Conservation (phyloP, 179 eudicot species). For the Beta corolliflora region DNA sequence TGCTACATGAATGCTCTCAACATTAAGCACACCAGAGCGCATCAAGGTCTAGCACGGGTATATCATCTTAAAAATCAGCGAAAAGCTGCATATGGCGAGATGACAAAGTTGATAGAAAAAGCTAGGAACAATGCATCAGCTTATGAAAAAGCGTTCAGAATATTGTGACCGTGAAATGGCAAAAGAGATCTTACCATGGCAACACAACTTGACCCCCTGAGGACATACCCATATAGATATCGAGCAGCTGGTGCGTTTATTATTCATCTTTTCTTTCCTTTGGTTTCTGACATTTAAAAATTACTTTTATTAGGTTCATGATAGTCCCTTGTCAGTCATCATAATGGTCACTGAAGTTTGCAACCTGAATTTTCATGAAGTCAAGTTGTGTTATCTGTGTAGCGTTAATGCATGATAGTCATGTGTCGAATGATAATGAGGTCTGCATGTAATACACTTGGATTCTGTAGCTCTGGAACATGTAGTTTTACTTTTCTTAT, state of each 20-base stretch:
- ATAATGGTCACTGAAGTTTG: background rate
- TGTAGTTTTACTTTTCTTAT: too few relatives aligned
- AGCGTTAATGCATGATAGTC: background rate
- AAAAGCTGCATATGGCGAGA: constrained; percentile 83
- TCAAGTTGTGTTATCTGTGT: background rate
- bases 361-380: background rate
- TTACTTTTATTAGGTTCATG: background rate
- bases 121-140: constrained; percentile 80
- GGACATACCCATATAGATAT: constrained; percentile 87
- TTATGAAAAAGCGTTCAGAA: constrained; percentile 87
- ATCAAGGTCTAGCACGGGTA: constrained; percentile 89
- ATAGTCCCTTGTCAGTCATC: background rate
- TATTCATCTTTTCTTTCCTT: background rate
- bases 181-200: constrained; percentile 75
- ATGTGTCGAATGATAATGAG: too few relatives aligned
- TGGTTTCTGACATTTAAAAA: background rate
- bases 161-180: constrained; percentile 94
- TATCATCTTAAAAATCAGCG: constrained; percentile 70
- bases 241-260: constrained; percentile 85
- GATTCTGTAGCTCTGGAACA: too few relatives aligned
- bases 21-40: constrained; percentile 89
- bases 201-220: constrained; percentile 71
- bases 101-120: constrained; percentile 85
- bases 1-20: constrained; percentile 84
- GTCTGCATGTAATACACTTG: too few relatives aligned